Evolutionary conservation across 305 asterid genomes (phyloP), one percentile per base, ranked within the genome.

Genomic region (Stenogyne calaminthoides): DNA sequence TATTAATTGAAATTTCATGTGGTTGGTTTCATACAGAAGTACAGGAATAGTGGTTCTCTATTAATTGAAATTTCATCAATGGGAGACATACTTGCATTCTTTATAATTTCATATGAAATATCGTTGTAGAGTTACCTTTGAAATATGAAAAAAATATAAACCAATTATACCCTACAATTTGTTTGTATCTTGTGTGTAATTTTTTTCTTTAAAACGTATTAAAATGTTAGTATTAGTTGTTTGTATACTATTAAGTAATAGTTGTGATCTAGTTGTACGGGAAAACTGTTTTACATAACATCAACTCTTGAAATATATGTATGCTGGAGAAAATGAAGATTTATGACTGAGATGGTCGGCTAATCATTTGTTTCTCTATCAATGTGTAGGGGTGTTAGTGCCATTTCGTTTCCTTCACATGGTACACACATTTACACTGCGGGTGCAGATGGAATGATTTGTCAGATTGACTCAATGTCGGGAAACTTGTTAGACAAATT

Each of bases 371-470:
- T 9, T 22, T 62, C 20, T 74, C 29, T 66, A 27, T 60, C 60
- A 71, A 72, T 84, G 58, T 81, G 79, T 88, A 92, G 99, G 85
- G 98, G 98, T 70, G 99, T 89, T 6, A 83, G 39, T 79, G 94
- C 91, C 40, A 72, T 95, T 78, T 89, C 99, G n/a, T 88, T 84
- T 78, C 89, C 95, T 46, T 19, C 56, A 20, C 73, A 78, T 36
- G 91, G 91, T 32, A 85, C 91, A 44, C 84, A 74, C 84, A 83
- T 95, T 80, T 95, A 81, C 80, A 82, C 96, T 60, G 85, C 91
- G 62, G 99, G 99, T 68, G 89, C 81, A 34, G 98, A 95, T 89
- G 99, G 99, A 59, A 85, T 89, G 90, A 88, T 90, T 79, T 89
- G 96, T 77, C 78, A 88, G 84, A 84, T 95, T 20, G 96, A 92